Evolutionary conservation across 805 yeast species (phyloP), one percentile per base, ranked within the genome.

Genomic region (Candida xiaguanensis): DNA sequence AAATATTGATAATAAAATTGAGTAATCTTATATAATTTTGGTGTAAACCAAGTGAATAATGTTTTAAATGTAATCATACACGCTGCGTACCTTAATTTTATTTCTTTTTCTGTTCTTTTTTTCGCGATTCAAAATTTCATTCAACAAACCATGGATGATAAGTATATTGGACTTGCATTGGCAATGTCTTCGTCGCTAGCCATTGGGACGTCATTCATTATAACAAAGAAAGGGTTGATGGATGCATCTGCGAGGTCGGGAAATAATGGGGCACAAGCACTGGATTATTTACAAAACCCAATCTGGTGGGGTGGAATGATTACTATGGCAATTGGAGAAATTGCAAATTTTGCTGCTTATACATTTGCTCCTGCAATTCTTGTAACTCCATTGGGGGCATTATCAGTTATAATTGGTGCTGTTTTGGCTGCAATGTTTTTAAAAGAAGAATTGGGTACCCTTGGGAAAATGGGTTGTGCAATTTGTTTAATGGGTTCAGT

Each of bases 281-380:
- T 72, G 55, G 80, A 83, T 51, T 88, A 88, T 56, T 65, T 88
- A 46, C 79, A 75, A 48, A 87, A 85, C 58, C 96, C 96, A 9
- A 76, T 86, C 27, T 88, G 96, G 96, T 85, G 95, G 86, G 85
- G 91, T 0, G 96, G 96, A 9, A 89, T 89, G 74, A 53, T 80
- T 22, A 80, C 95, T 34, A 82, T 88, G 96, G 95, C 93, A 2
- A 63, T 88, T 16, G 96, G 96, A 5, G 96, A 88, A 56, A 64
- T 88, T 29, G 95, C 96, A 42, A 88, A 88, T 57, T 88, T 88
- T 57, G 96, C 96, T 3, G 96, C 96, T 0, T 88, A 88, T 57
- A 88, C 96, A 1, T 88, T 88, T 72, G 96, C 96, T 0, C 96
- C 96, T 3, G 95, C 96, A 1, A 85, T 89, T 47, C 63, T 88